Conservation (phyloP, 2,329 filamentous ascomycete genomes). For the Beauveria asiatica region DNA sequence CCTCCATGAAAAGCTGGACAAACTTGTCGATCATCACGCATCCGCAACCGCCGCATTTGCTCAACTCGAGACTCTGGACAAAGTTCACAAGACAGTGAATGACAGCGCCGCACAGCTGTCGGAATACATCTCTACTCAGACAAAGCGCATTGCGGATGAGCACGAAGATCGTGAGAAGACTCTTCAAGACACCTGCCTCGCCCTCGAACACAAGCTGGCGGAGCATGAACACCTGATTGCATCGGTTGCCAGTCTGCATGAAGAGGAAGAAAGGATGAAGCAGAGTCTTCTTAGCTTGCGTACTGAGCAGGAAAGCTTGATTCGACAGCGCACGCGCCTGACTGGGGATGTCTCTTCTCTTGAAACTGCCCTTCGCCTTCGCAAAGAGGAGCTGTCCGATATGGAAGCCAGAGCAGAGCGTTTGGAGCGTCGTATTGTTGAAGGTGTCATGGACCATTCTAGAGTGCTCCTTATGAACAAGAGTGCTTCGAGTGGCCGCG, state of each 20-base stretch:
- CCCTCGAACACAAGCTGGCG: constrained; percentile 66
- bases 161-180: constrained; percentile 71
- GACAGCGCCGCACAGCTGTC: constrained; percentile 77
- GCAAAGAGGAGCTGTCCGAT: constrained; percentile 79
- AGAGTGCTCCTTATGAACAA: constrained; percentile 78
- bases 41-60: constrained; percentile 60
- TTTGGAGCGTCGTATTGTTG: constrained; percentile 84
- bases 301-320: constrained; percentile 65
- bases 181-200: constrained; percentile 68
- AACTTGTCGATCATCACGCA: constrained; percentile 39
- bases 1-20: constrained; percentile 21
- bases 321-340: constrained; percentile 68
- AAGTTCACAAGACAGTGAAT: constrained; percentile 82
- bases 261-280: constrained; percentile 45
- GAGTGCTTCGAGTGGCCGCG: constrained; percentile 40
- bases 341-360: constrained; percentile 82
- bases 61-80: constrained; percentile 74
- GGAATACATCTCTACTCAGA: constrained; percentile 70
- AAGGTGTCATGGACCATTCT: constrained; percentile 94
- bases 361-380: constrained; percentile 80
- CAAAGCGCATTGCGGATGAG: constrained; percentile 64
- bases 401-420: constrained; percentile 87
- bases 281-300: constrained; percentile 50
- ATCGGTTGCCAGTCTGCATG: constrained; percentile 41
- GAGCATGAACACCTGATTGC: constrained; percentile 56